Base-by-base conservation (phyloP, 345 rosid species). In the Euphorbia pulcherrima region DNA sequence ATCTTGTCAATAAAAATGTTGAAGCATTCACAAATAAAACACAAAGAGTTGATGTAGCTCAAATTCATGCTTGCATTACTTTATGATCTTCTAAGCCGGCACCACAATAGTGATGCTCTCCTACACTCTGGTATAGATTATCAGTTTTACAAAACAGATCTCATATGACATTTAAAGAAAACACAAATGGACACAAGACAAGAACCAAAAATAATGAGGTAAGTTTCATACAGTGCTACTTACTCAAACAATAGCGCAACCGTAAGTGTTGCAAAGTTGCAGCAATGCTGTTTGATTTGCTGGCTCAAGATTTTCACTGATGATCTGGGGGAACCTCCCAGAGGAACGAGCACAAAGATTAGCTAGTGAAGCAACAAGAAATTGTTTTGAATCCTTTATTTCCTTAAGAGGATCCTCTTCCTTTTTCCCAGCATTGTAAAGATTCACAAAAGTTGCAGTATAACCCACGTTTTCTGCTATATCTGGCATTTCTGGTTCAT, bases 401-500 rank as follows among this genome's bases (percentile, higher is more conserved):
- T 88, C 89, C 76, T 80, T 77, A 6, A 94, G 68, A 74, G 97
- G 97, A 86, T 94, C 97, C 72, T 80, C 96, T 75, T 92, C 97
- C 68, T 79, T 92, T 79, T 83, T 94, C 47, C 97, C 96, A 67
- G 97, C 97, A 75, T 90, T 87, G 81, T 85, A 77, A 56, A 94
- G 97, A 69, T 80, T 90, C 70, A 90, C 89, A 71, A 87, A 95
- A 1, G 92, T 65, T 28, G 88, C 96, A 28, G 92, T 84, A 72
- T 95, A 90, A 62, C 96, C 99, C 5, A 76, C 80, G 69, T 80
- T 89, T 79, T 95, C 97, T 10, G 84, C 77, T 60, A 90, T 80
- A 66, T 95, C 99, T 16, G 97, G 97, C 89, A 92, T 83, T 68
- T 95, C 99, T 12, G 87, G 90, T 78, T 92, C 99, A 16, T 87